phyloP scores from a whole-genome alignment of 1,284 basidiomycete species.

The Leccinum cinnamomeum region DNA sequence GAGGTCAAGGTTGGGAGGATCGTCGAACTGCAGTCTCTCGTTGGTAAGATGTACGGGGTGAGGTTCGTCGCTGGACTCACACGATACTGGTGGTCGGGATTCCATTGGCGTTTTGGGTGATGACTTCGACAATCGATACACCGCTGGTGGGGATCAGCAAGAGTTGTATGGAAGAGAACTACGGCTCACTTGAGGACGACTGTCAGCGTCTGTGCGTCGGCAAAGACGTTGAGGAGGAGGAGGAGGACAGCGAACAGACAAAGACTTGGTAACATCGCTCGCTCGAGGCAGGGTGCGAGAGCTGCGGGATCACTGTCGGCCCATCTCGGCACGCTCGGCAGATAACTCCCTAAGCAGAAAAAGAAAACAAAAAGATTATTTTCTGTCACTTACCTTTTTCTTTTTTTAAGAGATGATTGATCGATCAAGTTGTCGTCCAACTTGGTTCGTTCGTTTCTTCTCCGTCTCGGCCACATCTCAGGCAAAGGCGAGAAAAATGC shows the following conservation, averaged over 20 bases:
- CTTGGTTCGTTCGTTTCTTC: conserved; percentile 20
- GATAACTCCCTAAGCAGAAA: conserved; percentile 18
- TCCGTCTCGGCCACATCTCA: conserved; percentile 23
- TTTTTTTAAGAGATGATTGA: conserved; percentile 31
- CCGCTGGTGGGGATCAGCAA: conserved; percentile 43
- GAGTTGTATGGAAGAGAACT: not conserved
- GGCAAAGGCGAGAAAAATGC: conserved; percentile 66
- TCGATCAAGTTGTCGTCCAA: conserved; percentile 34
- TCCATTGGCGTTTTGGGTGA: conserved; percentile 46
- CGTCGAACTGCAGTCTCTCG: conserved; percentile 25
- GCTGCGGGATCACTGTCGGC: not conserved
- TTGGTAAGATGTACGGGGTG: conserved; percentile 4
- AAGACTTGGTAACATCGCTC: conserved; percentile 26
- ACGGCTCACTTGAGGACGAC: conserved; percentile 43
- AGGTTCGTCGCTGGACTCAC: conserved; percentile 35
- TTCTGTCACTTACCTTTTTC: not conserved
- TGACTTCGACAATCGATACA: conserved; percentile 51
- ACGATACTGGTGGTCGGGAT: conserved; percentile 45
- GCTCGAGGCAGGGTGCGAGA: not conserved
- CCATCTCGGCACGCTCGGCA: conserved; percentile 25
- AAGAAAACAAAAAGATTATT: conserved; percentile 3
- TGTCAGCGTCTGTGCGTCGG: conserved; percentile 49
- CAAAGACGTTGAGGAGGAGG: conserved; percentile 30
- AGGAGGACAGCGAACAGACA: conserved; percentile 28
- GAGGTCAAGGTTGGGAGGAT: conserved; percentile 23